These are phyloP conservation scores for Scheffersomyces lignosus DNA, from an alignment of 805 yeast genomes.

Conservation along the genomic window DNA sequence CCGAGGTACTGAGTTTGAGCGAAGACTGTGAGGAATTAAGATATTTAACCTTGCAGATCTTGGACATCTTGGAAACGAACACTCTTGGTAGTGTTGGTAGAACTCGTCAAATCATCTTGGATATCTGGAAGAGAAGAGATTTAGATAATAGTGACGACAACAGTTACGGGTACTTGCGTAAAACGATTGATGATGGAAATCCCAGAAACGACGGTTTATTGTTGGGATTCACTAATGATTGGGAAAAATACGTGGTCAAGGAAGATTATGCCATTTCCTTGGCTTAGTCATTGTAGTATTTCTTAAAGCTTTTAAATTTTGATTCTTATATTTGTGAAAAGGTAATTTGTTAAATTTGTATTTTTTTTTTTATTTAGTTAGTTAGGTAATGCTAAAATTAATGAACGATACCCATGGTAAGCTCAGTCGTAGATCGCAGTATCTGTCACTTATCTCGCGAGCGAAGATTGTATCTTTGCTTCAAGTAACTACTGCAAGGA, in stretches of 20 bases:
- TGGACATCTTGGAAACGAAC: conserved; percentile 22
- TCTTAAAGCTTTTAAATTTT: neutral
- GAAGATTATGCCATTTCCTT: conserved; percentile 22
- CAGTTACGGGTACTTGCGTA: conserved; percentile 14
- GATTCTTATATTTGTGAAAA: neutral
- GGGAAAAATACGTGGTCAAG: conserved; percentile 32
- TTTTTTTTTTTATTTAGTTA: neutral
- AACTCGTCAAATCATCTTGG: conserved; percentile 19
- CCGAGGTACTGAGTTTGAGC: conserved; percentile 22
- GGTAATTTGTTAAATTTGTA: neutral
- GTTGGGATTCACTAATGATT: conserved; percentile 25
- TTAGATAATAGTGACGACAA: conserved; percentile 18
- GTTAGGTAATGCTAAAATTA: neutral
- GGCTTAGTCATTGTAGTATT: conserved; percentile 9
- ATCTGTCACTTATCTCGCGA: no score
- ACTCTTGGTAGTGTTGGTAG: conserved; percentile 29
- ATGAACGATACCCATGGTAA: no score
- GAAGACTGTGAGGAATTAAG: conserved; percentile 28
- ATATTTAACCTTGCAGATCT: conserved; percentile 21
- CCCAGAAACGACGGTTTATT: neutral
- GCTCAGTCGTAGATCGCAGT: no score
- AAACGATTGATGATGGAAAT: neutral
- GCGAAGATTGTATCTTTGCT: no score
- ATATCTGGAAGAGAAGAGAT: conserved; percentile 32
- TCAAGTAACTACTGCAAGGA: no score